phyloP scores from a whole-genome alignment of 1,284 basidiomycete genomes.

The Gastroboletus turbinatus region DNA sequence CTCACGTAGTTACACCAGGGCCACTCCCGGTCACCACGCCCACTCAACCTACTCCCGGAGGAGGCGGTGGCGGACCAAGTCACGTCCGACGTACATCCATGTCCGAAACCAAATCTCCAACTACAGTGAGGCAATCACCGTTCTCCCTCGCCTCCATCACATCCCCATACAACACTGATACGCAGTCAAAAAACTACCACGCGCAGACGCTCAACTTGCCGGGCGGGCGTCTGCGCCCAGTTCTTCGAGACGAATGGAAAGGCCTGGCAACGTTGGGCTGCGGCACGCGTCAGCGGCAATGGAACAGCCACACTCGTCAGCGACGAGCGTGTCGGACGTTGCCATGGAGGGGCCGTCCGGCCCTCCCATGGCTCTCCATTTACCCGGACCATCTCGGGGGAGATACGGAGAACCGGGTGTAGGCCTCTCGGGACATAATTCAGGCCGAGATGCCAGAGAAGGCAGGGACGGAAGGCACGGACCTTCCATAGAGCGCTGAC shows the following conservation, averaged over 20 bases:
- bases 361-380: conserved; percentile 28
- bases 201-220: conserved; percentile 51
- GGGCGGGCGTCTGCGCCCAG: conserved; percentile 53
- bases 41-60: conserved; percentile 15
- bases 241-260: conserved; percentile 30
- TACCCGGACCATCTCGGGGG: conserved; percentile 30
- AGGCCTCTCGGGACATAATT: conserved; percentile 10
- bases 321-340: conserved; percentile 24
- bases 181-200: conserved; percentile 51
- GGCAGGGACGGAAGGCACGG: conserved; percentile 29
- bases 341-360: conserved; percentile 32
- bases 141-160: conserved; percentile 35
- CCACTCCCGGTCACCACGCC: conserved; percentile 15
- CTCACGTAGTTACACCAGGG: conserved; percentile 28
- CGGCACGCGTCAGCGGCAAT: conserved; percentile 24
- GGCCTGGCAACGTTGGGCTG: conserved; percentile 31
- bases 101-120: conserved; percentile 32
- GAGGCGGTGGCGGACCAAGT: conserved; percentile 15
- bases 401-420: conserved; percentile 29
- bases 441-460: conserved; percentile 31
- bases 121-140: conserved; percentile 32
- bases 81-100: conserved; percentile 30
- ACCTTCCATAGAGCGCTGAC: conserved; percentile 31
- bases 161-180: conserved; percentile 33
- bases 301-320: conserved; percentile 25